A percentile compares a stretch with the other conserved stretches of the same genome.
Conservation (phyloP, 1,284 basidiomycete genomes). For the Tylopilus sp. region DNA sequence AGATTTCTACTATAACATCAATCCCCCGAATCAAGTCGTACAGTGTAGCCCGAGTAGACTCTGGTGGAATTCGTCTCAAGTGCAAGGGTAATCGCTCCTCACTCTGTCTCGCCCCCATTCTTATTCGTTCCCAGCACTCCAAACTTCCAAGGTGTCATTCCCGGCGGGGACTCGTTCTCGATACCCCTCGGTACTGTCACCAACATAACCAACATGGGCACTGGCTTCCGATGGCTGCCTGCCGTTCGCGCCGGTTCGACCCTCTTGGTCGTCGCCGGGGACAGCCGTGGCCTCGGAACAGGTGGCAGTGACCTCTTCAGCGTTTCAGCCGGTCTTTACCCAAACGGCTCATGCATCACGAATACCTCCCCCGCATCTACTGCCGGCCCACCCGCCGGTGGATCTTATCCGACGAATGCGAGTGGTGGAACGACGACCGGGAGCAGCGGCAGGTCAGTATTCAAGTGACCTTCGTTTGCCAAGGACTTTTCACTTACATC, state of each 20-base stretch:
- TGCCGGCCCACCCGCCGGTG: constrained; percentile 70
- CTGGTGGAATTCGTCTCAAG: constrained; percentile 53
- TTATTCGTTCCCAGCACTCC: constrained; percentile 40
- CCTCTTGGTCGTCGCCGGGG: constrained; percentile 62
- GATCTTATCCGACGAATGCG: constrained; percentile 59
- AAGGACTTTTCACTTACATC: neutral
- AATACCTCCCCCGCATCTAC: constrained; percentile 67
- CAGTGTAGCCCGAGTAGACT: constrained; percentile 59
- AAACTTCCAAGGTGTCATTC: constrained; percentile 68
- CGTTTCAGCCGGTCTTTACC: constrained; percentile 47
- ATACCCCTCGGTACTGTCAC: constrained; percentile 50
- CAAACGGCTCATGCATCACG: constrained; percentile 53
- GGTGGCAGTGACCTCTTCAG: constrained; percentile 61
- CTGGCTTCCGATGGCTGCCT: constrained; percentile 67
- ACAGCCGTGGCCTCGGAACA: constrained; percentile 59
- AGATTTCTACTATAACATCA: constrained; percentile 56
- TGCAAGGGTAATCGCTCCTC: constrained; percentile 50
- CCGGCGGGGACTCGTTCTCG: constrained; percentile 70
- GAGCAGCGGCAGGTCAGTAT: constrained; percentile 22
- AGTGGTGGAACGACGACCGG: constrained; percentile 29
- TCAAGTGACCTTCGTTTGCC: constrained; percentile 1
- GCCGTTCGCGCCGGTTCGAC: constrained; percentile 59
- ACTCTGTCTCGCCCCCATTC: neutral
- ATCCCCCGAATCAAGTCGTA: constrained; percentile 56
- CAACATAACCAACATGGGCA: constrained; percentile 43